Percentiles rank a stretch among this genome's conserved stretches.
These are phyloP conservation scores for Fusarium verrucosum DNA, from an alignment of 2,329 filamentous ascomycete genomes.

Conservation along the genomic window DNA sequence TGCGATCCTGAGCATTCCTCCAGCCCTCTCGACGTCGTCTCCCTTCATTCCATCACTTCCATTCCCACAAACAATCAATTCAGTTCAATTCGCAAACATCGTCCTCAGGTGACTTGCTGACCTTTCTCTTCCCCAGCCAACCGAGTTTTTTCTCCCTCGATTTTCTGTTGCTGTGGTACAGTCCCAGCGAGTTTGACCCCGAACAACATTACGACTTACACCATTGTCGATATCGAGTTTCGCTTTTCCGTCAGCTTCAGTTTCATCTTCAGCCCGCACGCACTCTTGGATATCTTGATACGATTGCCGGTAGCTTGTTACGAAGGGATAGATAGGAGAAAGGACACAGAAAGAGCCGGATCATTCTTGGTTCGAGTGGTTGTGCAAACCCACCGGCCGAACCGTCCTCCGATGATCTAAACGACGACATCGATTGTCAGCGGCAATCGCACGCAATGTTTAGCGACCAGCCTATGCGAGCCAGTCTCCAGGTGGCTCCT, in stretches of 20 bases:
- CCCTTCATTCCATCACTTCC: slow-evolving; percentile 44
- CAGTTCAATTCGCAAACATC: slow-evolving; percentile 22
- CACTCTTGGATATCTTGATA: slow-evolving; percentile 39
- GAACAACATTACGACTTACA: slow-evolving; percentile 33
- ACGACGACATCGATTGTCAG: slow-evolving; percentile 34
- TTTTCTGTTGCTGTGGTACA: slow-evolving; percentile 23
- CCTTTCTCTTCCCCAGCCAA: slow-evolving; percentile 33
- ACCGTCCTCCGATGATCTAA: slow-evolving; percentile 46
- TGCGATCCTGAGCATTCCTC: slow-evolving; percentile 40
- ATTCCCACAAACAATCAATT: slow-evolving; percentile 39
- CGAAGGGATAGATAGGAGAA: slow-evolving; percentile 1
- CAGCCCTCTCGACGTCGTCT: slow-evolving; percentile 32
- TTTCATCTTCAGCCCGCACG: not conserved
- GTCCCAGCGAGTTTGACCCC: slow-evolving; percentile 10
- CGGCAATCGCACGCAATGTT: slow-evolving; percentile 51
- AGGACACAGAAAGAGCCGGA: slow-evolving; percentile 17
- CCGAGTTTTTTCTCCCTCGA: slow-evolving; percentile 26
- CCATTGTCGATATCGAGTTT: slow-evolving; percentile 15
- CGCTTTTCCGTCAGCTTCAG: slow-evolving; percentile 1
- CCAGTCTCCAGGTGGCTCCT: slow-evolving; percentile 70
- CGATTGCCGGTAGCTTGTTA: not conserved
- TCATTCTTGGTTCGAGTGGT: slow-evolving; percentile 36
- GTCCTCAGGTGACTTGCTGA: slow-evolving; percentile 32
- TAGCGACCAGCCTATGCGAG: slow-evolving; percentile 58
- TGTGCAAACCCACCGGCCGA: slow-evolving; percentile 31